Evolutionary conservation across 1,284 basidiomycete species (phyloP), one percentile per base, ranked within the genome.

Genomic region (Peniophora sp.): DNA sequence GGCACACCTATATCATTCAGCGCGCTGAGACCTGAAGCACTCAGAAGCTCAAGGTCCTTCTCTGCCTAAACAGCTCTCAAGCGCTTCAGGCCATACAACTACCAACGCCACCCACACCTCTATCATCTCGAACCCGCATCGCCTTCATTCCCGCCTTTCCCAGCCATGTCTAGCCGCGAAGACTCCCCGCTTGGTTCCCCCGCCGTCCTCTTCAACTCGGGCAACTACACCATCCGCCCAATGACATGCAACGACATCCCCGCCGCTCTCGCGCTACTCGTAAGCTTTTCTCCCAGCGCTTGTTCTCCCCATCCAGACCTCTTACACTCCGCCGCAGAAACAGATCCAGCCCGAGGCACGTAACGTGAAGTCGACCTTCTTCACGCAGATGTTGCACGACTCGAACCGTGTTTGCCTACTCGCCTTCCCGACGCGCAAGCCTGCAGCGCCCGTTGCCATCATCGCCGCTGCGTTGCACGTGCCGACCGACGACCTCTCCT

Each of bases 381-480:
- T 80, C 58, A 61, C 75, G 24, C 78, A 81, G 43, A 71, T 81
- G 47, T 69, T 81, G 32, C 58, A 78, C 17, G 68, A 76, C 18
- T 66, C 74, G 1, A 63, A 62, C 27, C 70, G 72, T n/a, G 62
- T 73, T 41, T 79, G 78, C 60, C 62, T 81, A 37, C 60, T 81
- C 27, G 78, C 77, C 2, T 64, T 64, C 47, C 66, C 65, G 22
- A 56, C 57, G 9, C 57, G 60, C 2, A 53, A 65, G 23, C 64
- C 65, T 12, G 50, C 15, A 59, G 45, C 54, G 3, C 51, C 75
- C 24, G 55, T 81, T 43, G 79, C 69, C 23, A 81, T 80, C 58
- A 68, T 78, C 48, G 76, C 79, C 14, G 74, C 76, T 11, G 62
- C 68, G 23, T 55, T 72, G 15, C 69, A 67, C 22, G 18, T 47